Evolutionary conservation across 805 yeast species (phyloP).

Genomic region (Nakazawaea pomicola): DNA sequence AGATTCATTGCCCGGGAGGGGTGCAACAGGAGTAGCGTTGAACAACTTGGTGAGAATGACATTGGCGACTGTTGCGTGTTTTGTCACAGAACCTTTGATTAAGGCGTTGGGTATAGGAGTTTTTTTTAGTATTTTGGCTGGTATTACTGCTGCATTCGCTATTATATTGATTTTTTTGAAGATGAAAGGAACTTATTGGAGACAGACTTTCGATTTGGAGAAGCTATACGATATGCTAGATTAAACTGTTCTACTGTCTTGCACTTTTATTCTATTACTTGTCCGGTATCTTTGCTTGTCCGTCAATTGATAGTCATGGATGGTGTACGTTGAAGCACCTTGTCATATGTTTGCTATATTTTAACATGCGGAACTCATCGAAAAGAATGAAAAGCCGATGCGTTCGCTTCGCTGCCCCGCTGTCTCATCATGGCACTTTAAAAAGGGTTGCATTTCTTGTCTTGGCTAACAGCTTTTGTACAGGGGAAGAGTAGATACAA

Average conservation of each 20-base stretch:
- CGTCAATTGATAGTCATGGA: neutral
- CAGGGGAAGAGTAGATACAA: too few relatives aligned
- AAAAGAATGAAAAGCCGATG: too few relatives aligned
- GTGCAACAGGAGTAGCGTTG: slow-evolving; percentile 85
- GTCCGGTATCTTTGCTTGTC: neutral
- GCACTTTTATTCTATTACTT: neutral
- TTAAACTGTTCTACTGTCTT: neutral
- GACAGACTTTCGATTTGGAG: slow-evolving; percentile 58
- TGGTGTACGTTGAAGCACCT: too few relatives aligned
- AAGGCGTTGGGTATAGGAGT: slow-evolving; percentile 68
- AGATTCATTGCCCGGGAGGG: slow-evolving; percentile 80
- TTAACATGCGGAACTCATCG: too few relatives aligned
- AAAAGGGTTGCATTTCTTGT: too few relatives aligned
- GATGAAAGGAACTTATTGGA: slow-evolving; percentile 52
- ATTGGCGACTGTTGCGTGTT: slow-evolving; percentile 72
- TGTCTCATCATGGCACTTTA: too few relatives aligned
- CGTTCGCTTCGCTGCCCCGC: too few relatives aligned
- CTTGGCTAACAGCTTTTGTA: too few relatives aligned
- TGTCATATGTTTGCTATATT: neutral
- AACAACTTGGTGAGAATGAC: slow-evolving; percentile 71
- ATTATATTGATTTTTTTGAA: slow-evolving; percentile 42
- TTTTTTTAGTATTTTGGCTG: slow-evolving; percentile 61
- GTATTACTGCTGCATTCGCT: slow-evolving; percentile 43
- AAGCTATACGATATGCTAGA: slow-evolving; percentile 48
- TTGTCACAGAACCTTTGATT: slow-evolving; percentile 67